Evolutionary conservation across 2,329 filamentous ascomycete genomes (phyloP), one percentile per base, ranked within the genome.

Genomic region (Monosporascus sp.): DNA sequence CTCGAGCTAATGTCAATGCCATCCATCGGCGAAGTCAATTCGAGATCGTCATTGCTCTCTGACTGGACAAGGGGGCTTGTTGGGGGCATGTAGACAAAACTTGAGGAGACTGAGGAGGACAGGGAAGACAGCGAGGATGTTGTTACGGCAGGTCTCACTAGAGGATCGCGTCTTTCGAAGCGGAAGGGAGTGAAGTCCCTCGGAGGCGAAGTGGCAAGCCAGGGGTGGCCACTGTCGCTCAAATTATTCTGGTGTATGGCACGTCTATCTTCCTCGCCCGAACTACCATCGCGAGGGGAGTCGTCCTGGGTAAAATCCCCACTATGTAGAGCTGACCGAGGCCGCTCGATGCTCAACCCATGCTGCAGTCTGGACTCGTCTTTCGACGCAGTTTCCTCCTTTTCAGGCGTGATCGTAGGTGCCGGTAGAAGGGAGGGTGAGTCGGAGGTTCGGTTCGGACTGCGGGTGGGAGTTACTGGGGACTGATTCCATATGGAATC

Each of bases 61-160:
- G 91, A 91, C 64, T 97, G 86, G 1, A 95, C 92, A 11, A 99
- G 76, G 16, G 94, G 94, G 64, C 92, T 97, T 2, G 94, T 97
- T 0, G 94, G 93, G 2, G 90, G 84, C 71, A 93, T 88, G 57
- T 96, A 88, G 34, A 88, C 80, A 68, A 96, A 97, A 62, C 84
- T 91, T 2, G 86, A 88, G 0, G 88, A 87, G 16, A 89, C 78
- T 1, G 90, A 88, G 7, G 86, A 91, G 3, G 86, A 87, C 9
- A 88, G 65, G 1, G 84, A 86, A 7, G 86, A 86, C 19, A 79
- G 74, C 22, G 76, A 71, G 0, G 78, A 76, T 46, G 67, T 70
- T 51, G 73, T 74, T 9, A 70, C 71, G 36, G 71, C 69, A 16
- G 59, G 58, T 43, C 68, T 66, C 22, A 68, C 65, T n/a, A 61